Conservation (phyloP, 805 yeast species). For the Metschnikowia cerradonensis region DNA sequence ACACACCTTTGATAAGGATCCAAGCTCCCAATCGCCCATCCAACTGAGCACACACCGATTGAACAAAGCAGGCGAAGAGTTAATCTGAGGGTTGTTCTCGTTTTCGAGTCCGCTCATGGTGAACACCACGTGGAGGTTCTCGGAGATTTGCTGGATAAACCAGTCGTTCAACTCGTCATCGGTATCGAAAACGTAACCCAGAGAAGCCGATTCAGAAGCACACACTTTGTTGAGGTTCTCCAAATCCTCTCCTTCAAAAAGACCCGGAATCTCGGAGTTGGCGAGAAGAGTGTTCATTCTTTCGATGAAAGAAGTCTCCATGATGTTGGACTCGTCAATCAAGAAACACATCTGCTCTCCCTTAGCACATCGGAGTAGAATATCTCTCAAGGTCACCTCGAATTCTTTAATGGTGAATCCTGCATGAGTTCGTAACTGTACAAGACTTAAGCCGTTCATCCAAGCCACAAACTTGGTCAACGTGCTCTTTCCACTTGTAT, state of each 20-base stretch:
- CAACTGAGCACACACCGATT: slow-evolving; percentile 85
- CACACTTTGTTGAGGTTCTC: slow-evolving; percentile 50
- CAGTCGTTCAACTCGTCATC: slow-evolving; percentile 68
- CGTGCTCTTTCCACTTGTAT: slow-evolving; percentile 78
- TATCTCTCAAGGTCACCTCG: slow-evolving; percentile 54
- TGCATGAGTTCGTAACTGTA: slow-evolving; percentile 54
- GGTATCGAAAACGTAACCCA: slow-evolving; percentile 62
- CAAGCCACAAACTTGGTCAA: slow-evolving; percentile 81
- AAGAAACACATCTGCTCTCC: slow-evolving; percentile 68
- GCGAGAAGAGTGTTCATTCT: slow-evolving; percentile 92
- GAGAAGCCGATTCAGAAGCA: slow-evolving; percentile 50
- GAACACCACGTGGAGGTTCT: slow-evolving; percentile 78
- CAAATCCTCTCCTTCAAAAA: slow-evolving; percentile 74
- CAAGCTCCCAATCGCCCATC: slow-evolving; percentile 79
- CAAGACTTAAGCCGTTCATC: slow-evolving; percentile 72
- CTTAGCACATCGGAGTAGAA: slow-evolving; percentile 43
- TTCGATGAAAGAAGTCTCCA: slow-evolving; percentile 78
- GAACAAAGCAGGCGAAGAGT: slow-evolving; percentile 82
- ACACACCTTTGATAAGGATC: slow-evolving; percentile 51
- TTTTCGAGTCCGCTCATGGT: slow-evolving; percentile 51
- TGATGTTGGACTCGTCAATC: slow-evolving; percentile 74
- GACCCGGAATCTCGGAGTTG: slow-evolving; percentile 87
- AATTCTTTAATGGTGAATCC: slow-evolving; percentile 59
- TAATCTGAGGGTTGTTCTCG: slow-evolving; percentile 40
- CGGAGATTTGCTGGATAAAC: slow-evolving; percentile 66